Percentiles rank a stretch among this genome's conserved stretches.
These are phyloP conservation scores for Halophytophthora polymorphica DNA, from an alignment of 352 stramenopile genomes.

Conservation along the genomic window DNA sequence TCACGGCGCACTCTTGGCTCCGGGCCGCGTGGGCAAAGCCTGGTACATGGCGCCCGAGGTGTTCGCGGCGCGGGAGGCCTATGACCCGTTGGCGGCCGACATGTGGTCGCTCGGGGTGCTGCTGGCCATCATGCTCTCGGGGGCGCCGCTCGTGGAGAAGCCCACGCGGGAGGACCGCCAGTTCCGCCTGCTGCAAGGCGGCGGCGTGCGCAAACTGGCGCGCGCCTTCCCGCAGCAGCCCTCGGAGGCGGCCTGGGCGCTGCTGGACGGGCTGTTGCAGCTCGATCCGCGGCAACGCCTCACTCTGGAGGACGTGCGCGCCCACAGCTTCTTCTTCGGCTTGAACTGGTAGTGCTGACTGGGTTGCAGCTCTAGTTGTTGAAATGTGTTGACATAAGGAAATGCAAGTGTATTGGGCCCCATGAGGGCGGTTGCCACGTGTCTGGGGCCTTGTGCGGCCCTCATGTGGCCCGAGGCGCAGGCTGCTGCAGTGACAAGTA, in stretches of 20 bases:
- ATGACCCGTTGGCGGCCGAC: conserved; percentile 45
- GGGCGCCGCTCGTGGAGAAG: conserved; percentile 43
- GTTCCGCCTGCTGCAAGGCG: conserved; percentile 35
- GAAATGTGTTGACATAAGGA: too few species aligned
- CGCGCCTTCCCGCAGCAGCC: conserved; percentile 33
- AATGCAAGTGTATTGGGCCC: too few species aligned
- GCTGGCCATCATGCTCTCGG: conserved; percentile 60
- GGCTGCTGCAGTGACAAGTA: conserved; percentile 57
- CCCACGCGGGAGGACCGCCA: conserved; percentile 29
- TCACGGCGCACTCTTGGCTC: conserved; percentile 19
- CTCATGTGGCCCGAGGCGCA: conserved; percentile 6
- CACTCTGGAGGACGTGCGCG: conserved; percentile 37
- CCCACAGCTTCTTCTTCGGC: conserved; percentile 31
- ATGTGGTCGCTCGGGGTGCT: conserved; percentile 64
- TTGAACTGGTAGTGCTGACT: conserved; percentile 4
- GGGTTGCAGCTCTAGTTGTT: too few species aligned
- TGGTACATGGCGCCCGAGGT: conserved; percentile 75
- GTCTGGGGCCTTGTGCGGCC: conserved; percentile 1
- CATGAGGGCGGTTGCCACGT: conserved; percentile 8
- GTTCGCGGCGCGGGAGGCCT: conserved; percentile 33
- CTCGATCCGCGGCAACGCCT: conserved; percentile 25
- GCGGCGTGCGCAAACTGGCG: conserved; percentile 42
- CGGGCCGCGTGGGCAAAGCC: conserved; percentile 48
- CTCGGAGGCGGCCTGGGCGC: conserved; percentile 17
- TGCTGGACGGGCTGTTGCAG: conserved; percentile 30